Base-by-base conservation (phyloP, 208 protist genomes). In the Leishmania tropica region DNA sequence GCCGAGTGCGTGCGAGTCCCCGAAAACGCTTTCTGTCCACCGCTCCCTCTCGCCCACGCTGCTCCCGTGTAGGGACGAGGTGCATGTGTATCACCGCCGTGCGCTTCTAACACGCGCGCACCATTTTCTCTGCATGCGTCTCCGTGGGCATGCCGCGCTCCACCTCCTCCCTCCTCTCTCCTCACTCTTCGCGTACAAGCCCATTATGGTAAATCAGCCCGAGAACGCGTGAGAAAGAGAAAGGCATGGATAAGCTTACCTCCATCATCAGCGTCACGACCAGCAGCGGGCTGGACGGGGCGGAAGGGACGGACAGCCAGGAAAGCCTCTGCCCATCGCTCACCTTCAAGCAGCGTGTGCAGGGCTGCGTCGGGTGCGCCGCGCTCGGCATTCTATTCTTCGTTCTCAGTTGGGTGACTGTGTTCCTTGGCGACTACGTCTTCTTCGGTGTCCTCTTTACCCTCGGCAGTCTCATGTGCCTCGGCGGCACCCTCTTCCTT, bases 381-480 rank as follows among this genome's bases (percentile, higher is more conserved):
- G 88, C 15, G 4, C 10, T 96, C 24, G 91, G 89, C 24, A 64
- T 93, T 31, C 37, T 97, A 31, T 88, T 96, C 42, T 88, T 85
- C 21, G 73, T 97, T 28, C 54, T 97, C 1, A 92, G 88, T 76
- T 96, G 89, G 84, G 85, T 96, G 28, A 74, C 87, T 17, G 85
- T 97, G 35, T 89, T 96, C 64, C 54, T 90, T 1, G 71, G 70
- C 24, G 90, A 98, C 70, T 92, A 91, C 70, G 83, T 86, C 77
- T 83, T 87, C 73, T 98, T 97, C 74, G 90, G 89, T 37, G 78
- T 98, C 19, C 80, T 98, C 78, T 95, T 95, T 72, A 88, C 91
- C 24, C 64, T 97, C 17, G 90, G 87, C 37, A 97, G 92, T 78
- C 31, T 96, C 21, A 62, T 74, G 65, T 70, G 88, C 45, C 88